Evolutionary conservation across 176 grass and related monocot genomes (phyloP), one percentile per base, ranked within the genome.

Genomic region (Alopecurus myosuroides): DNA sequence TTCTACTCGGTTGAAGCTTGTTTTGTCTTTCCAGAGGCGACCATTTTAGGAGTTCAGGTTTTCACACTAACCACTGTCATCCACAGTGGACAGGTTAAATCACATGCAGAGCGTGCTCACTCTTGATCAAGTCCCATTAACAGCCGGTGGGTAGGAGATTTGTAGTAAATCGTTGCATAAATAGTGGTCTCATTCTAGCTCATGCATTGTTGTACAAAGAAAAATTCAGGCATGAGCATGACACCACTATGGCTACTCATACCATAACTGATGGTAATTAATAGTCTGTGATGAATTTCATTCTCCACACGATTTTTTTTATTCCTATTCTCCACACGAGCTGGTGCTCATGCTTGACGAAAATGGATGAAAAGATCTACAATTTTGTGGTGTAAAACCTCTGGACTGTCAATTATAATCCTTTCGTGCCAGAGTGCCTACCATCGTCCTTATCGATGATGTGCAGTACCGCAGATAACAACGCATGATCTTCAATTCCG

Each of bases 21-120:
- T 58, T 87, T 87, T 88, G 61, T 77, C 80, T 48, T 53, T 37
- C 3, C 7, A 22, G 14, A 55, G 71, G 23, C 72, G 17, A 39
- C n/a, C 55, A 1, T 62, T 23, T 12, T 40, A 39, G 37, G n/a
- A n/a, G n/a, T n/a, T n/a, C n/a, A n/a, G n/a, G n/a, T 73, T 29
- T 87, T 83, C 64, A 78, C 62, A 62, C 61, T 46, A 7, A 23
- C 65, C 20, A 39, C 44, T 86, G 53, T 7, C 30, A 86, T 4
- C 39, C 33, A 45, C 46, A 57, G 15, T 45, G 12, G 25, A 36
- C 48, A 29, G 4, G 67, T 50, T 57, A 37, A 22, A 51, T 56
- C 37, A 37, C 15, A 35, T 12, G 17, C 13, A 35, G 6, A 31
- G 4, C 28, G 25, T 36, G 0, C 2, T 13, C 9, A 28, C 15